Evolutionary conservation across 106 monocot genomes (phyloP).

Genomic region (Dioscorea dumetorum): DNA sequence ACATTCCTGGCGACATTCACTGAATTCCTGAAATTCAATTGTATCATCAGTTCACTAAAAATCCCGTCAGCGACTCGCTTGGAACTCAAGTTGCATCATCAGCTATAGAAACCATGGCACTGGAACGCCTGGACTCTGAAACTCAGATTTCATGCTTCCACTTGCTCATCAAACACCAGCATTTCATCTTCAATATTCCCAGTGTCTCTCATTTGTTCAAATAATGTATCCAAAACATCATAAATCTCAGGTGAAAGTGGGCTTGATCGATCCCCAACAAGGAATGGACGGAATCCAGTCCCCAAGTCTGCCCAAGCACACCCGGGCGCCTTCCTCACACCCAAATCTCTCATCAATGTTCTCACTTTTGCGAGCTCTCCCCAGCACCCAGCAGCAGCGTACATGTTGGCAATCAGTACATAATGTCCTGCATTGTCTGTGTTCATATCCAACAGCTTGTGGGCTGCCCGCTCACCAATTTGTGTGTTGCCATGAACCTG

Average conservation of each 20-base stretch:
- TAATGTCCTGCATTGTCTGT: slow-evolving; percentile 46
- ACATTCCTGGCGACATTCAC: slow-evolving; percentile 10
- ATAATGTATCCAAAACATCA: slow-evolving; percentile 15
- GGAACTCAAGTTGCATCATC: too few species aligned
- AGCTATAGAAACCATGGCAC: too few species aligned
- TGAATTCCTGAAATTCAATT: too few species aligned
- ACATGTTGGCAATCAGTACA: slow-evolving; percentile 40
- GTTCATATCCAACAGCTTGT: slow-evolving; percentile 30
- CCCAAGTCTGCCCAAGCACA: slow-evolving; percentile 30
- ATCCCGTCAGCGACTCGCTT: too few species aligned
- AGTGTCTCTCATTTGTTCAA: slow-evolving; percentile 39
- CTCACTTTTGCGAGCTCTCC: slow-evolving; percentile 43
- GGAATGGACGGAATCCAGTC: slow-evolving; percentile 34
- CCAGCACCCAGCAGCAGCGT: slow-evolving; percentile 40
- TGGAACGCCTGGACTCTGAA: background rate
- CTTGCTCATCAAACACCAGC: slow-evolving; percentile 13
- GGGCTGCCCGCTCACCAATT: slow-evolving; percentile 28
- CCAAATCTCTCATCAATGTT: slow-evolving; percentile 47
- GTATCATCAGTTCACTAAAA: too few species aligned
- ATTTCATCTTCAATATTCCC: slow-evolving; percentile 19
- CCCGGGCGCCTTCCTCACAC: slow-evolving; percentile 38
- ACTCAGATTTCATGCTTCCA: background rate
- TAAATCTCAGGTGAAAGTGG: slow-evolving; percentile 19
- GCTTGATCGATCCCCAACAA: slow-evolving; percentile 32
- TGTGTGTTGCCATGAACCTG: slow-evolving; percentile 24